Evolutionary conservation across 352 stramenopile species (phyloP), one percentile per base, ranked within the genome.

Genomic region (Blastocystis sp.): DNA sequence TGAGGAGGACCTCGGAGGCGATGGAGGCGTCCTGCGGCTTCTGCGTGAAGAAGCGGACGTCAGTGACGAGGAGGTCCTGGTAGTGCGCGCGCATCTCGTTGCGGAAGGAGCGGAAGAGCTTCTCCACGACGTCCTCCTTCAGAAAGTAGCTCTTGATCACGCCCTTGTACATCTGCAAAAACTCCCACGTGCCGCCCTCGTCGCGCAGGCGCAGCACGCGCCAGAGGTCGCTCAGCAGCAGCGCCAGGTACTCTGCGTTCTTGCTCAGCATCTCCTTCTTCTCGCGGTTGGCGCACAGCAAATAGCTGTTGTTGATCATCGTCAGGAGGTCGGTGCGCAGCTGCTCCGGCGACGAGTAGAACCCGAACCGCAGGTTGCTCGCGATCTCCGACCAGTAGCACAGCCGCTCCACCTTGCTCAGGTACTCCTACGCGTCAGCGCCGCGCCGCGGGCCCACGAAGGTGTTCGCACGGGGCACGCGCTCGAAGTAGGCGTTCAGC

Each of bases 361-460:
- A 53, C 45, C 66, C 74, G 38, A 56, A 84, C 9, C 34, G 17
- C 21, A 84, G 21, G 19, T 59, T 28, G 28, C 40, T 53, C 17
- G 40, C n/a, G 45, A 84, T 84, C 0, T 69, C 60, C 7, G 65
- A 28, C 40, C 67, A 56, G 74, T 69, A 84, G 21, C 45, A 41
- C n/a, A 84, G 60, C 2, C 74, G 74, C 65, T 84, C 74, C 61
- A 84, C 74, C 53, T 70, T 67, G 2, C 69, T 84, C 74, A 84
- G 61, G 52, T 59, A 84, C 52, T 84, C 74, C 74, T 84, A 84
- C 40, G 19, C 4, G 9, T 84, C 74, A 69, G 7, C 23, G 2
- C 41, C 11, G 14, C 43, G 4, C 56, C 3, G 0, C 34, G 28
- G 0, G 11, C n/a, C 7, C 69, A 84, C 74, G 48, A 70, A 84